Conservation (phyloP, 2,329 filamentous ascomycete genomes). For the Talaromyces piceae region DNA sequence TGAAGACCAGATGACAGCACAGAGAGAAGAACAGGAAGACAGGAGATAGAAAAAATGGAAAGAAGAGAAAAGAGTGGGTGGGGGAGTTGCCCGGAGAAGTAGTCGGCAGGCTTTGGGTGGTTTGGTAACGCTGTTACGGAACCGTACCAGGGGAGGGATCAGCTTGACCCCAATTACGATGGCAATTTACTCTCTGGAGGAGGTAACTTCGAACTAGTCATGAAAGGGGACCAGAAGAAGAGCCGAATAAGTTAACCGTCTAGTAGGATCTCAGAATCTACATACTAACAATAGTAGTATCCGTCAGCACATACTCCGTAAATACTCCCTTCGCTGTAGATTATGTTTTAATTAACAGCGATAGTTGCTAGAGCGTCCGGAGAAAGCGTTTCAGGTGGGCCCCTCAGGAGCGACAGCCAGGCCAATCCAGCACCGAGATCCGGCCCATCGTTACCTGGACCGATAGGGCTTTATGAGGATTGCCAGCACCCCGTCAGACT, state of each 20-base stretch:
- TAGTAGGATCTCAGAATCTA: background rate
- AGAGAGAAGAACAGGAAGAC: background rate
- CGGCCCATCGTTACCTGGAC: background rate
- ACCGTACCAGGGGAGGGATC: background rate
- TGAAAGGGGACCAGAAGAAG: too few relatives aligned
- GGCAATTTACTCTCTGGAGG: background rate
- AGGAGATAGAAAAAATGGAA: background rate
- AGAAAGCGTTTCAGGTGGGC: background rate
- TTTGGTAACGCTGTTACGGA: background rate
- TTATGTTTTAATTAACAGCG: background rate
- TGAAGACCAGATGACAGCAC: background rate
- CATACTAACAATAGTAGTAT: background rate
- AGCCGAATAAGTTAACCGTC: too few relatives aligned
- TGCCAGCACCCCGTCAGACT: background rate
- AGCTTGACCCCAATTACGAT: slow-evolving; percentile 1
- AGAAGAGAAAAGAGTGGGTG: background rate
- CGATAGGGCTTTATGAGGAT: background rate
- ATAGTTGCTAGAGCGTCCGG: background rate
- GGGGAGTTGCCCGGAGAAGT: background rate
- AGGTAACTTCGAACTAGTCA: too few relatives aligned
- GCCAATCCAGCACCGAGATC: background rate
- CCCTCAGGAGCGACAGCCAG: background rate
- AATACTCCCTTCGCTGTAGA: too few relatives aligned
- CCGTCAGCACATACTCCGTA: background rate
- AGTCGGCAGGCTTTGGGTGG: background rate